Evolutionary conservation across 805 yeast genomes (phyloP), one percentile per base, ranked within the genome.

Genomic region (Candida sakaeoensis): DNA sequence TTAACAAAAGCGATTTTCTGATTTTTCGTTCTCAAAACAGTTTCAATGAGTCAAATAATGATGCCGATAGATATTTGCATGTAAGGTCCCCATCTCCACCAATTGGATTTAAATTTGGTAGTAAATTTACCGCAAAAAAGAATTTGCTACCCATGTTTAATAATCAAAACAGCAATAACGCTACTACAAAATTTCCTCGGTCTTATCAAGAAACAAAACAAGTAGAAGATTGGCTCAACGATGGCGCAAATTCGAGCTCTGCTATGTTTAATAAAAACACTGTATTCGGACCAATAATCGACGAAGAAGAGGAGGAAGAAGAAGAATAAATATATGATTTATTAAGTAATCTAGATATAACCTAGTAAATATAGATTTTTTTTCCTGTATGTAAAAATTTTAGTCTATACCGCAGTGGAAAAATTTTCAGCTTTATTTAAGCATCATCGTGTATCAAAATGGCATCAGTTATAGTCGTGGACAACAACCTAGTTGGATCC

Each of bases 401-500:
- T 14, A 5, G 3, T 28, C 12, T 23, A 17, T 19, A 25, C 13
- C 29, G 23, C 25, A 29, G 15, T 36, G 40, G 37, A 36, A 36
- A 36, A 36, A 13, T 28, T 36, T 36, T 36, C 32, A 25, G 21
- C 8, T 34, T 22, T 3, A 24, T 17, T 10, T 10, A 14, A 14
- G 8, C 29, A 26, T 12, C 29, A 24, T 15, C 26, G 5, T 19
- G 3, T 47, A 35, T 16, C 16, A 32, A 7, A 15, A 65, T 68
- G 72, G 58, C 68, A 40, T 64, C 74, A 29, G 73, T 68, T 41
- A 59, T 69, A 44, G 64, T 68, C 36, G 70, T 69, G 17, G 72
- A 69, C 42, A 66, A 59, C 53, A 70, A 63, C 49, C 54, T 69
- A 46, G 57, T 54, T 43, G 70, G 63, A 51, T 65, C 70, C 21